phyloP scores from a whole-genome alignment of 495 filamentous ascomycete genomes.

The Lindgomyces ingoldianus region DNA sequence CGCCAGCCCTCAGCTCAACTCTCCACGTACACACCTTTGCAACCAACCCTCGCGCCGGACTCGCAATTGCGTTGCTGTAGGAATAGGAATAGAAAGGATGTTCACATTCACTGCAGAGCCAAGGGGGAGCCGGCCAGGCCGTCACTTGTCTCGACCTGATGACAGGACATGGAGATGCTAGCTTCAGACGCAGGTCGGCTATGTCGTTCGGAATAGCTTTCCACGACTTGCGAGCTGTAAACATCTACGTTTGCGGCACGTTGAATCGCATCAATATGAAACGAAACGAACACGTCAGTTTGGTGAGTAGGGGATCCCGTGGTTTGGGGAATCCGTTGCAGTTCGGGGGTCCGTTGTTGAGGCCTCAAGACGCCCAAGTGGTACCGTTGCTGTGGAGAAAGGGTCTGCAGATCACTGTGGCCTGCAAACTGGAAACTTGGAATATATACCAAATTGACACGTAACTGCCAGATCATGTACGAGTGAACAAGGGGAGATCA shows the following conservation, averaged over 20 bases:
- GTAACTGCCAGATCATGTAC: background rate
- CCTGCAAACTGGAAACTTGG: background rate
- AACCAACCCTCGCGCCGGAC: background rate
- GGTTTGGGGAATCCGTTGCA: background rate
- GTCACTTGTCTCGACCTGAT: background rate
- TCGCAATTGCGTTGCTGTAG: background rate
- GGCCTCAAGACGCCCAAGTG: slow-evolving; percentile 11
- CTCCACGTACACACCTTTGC: background rate
- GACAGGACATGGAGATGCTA: background rate
- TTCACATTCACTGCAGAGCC: too few relatives aligned
- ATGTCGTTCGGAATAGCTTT: background rate
- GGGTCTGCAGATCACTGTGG: background rate
- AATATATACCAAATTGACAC: background rate
- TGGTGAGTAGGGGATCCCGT: background rate
- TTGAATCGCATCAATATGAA: background rate
- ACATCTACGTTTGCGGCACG: background rate
- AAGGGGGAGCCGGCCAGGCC: background rate
- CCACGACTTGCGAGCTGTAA: background rate
- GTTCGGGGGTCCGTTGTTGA: background rate
- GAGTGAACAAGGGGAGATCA: background rate
- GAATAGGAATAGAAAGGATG: background rate
- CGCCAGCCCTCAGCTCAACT: background rate
- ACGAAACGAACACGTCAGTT: slow-evolving; percentile 1
- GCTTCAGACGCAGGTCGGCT: background rate
- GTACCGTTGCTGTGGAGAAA: background rate